phyloP scores from a whole-genome alignment of 2,329 filamentous ascomycete species.

The Pseudopithomyces maydicus region DNA sequence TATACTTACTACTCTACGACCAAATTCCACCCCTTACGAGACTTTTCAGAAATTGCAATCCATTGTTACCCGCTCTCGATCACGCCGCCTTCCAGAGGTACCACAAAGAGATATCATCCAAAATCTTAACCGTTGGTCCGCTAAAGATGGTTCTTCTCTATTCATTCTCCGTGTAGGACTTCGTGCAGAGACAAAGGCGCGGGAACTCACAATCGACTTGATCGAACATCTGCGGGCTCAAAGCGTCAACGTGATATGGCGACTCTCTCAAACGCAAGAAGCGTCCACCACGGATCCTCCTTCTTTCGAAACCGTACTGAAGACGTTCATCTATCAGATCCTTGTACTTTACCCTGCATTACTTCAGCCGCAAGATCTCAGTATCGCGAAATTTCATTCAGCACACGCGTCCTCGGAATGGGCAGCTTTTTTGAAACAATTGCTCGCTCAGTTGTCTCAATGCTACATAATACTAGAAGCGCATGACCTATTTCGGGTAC shows the following conservation, averaged over 20 bases:
- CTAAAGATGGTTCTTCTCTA: conserved; percentile 5
- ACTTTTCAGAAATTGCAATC: neutral
- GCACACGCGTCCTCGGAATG: conserved; percentile 4
- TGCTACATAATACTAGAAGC: neutral
- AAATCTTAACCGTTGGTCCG: neutral
- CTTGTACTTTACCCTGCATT: neutral
- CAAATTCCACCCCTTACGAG: neutral
- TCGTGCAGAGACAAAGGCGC: conserved; percentile 2
- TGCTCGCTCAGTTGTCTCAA: neutral
- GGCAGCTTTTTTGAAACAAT: neutral
- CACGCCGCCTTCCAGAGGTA: neutral
- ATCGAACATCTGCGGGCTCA: neutral
- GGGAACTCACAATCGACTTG: conserved; percentile 4
- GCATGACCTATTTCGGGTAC: neutral
- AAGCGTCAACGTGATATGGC: neutral
- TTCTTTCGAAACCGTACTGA: neutral
- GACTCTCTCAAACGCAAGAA: neutral
- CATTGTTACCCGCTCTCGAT: neutral
- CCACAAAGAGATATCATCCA: neutral
- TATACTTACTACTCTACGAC: neutral
- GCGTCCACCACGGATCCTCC: neutral
- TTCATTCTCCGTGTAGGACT: conserved; percentile 7
- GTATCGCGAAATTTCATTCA: neutral
- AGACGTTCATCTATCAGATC: neutral
- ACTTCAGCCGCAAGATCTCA: neutral